Evolutionary conservation across 2,329 filamentous ascomycete genomes (phyloP).

Genomic region (Plectosphaerella sp.): DNA sequence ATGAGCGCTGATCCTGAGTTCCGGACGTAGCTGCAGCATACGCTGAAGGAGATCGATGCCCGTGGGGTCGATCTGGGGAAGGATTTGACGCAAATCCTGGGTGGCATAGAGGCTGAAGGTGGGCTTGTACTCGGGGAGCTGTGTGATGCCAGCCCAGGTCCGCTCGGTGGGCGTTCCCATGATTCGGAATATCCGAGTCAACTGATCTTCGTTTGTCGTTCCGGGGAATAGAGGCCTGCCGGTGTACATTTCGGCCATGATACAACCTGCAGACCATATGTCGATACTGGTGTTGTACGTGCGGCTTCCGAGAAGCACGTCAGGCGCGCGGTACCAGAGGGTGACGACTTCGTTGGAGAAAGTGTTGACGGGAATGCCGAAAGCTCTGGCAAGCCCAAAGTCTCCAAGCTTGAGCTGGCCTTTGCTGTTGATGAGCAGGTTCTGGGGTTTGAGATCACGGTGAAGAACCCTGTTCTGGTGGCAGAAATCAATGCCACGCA

Average conservation of each 20-base stretch:
- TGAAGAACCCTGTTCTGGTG: constrained; percentile 96
- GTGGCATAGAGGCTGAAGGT: constrained; percentile 94
- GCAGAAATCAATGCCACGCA: constrained; percentile 95
- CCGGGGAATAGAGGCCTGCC: constrained; percentile 93
- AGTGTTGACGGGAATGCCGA: constrained; percentile 95
- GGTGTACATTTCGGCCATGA: constrained; percentile 99
- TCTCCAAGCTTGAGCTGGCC: constrained; percentile 89
- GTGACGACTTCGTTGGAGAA: constrained; percentile 98
- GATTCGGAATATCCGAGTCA: constrained; percentile 93
- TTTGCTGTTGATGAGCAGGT: constrained; percentile 89
- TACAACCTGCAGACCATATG: constrained; percentile 98
- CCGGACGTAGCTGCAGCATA: constrained; percentile 90
- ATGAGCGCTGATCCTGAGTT: constrained; percentile 82
- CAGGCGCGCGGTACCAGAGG: constrained; percentile 94
- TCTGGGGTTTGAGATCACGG: constrained; percentile 93
- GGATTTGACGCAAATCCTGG: constrained; percentile 79
- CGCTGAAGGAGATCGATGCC: constrained; percentile 83
- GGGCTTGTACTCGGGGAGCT: constrained; percentile 96
- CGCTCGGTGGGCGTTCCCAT: constrained; percentile 98
- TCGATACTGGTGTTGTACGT: constrained; percentile 99
- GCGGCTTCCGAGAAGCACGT: constrained; percentile 86
- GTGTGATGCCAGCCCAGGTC: constrained; percentile 90
- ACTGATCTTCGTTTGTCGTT: constrained; percentile 96
- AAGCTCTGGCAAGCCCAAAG: constrained; percentile 89
- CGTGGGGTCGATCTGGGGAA: constrained; percentile 83